Evolutionary conservation across 2,329 filamentous ascomycete genomes (phyloP), one percentile per base, ranked within the genome.

Genomic region (Emmonsiellopsis sp.): DNA sequence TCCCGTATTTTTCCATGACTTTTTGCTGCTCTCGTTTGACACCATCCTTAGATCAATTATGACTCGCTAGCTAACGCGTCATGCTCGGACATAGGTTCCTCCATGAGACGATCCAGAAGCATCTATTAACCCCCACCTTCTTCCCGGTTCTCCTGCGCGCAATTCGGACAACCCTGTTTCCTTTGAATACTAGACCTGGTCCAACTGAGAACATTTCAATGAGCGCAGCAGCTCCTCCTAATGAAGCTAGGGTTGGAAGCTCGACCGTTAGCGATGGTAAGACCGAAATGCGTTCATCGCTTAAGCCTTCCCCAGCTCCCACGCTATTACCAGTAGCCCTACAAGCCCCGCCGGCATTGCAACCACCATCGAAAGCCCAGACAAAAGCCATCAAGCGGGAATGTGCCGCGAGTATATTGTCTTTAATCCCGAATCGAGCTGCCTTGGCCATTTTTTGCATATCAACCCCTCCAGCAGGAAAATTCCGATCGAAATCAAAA

Each of bases 131-230:
- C 71, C 76, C 84, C 61, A 77, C 78, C 57, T 76, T 80, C 61
- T 75, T 90, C 53, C 83, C 87, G 67, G 76, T 77, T 66, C 70
- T 88, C 60, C 68, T 76, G 20, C 68, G 67, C 52, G 69, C 83
- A 60, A 78, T 87, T 63, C 87, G 93, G 67, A 82, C 81, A 63
- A 81, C 87, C 56, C 76, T 97, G 53, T 97, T 96, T 68, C 92
- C 93, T 60, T 86, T 50, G 10, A 59, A 58, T 54, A 41, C 56
- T 16, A 51, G 49, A 50, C 48, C 54, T 31, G 51, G 42, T 38
- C 43, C 38, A 47, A 37, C 20, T 46, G 20, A 10, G 30, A 52
- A 46, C 50, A 32, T 35, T 40, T 38, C 34, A 9, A 9, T 20
- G 20, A 10, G 16, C 26, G 38, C 26, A 55, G 43, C 51, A 56